phyloP scores from a whole-genome alignment of 495 filamentous ascomycete genomes.

The Lasiosphaeria hispida region DNA sequence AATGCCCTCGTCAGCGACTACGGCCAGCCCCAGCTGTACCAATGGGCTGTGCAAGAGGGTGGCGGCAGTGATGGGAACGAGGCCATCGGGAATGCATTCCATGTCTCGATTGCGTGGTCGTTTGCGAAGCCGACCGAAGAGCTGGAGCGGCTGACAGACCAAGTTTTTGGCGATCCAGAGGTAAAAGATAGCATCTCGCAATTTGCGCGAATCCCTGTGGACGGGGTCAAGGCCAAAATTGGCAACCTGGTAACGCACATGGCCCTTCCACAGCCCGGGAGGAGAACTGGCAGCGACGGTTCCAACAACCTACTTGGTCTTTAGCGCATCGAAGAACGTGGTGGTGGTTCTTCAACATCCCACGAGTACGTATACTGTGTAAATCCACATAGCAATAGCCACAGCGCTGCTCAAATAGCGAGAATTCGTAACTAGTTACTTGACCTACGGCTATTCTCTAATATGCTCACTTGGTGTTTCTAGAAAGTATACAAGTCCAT shows the following conservation, averaged over 20 bases:
- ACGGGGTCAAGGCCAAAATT: constrained; percentile 69
- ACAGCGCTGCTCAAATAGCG: no score
- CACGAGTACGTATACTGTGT: no score
- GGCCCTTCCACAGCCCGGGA: constrained; percentile 35
- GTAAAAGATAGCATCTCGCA: constrained; percentile 17
- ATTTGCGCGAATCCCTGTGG: constrained; percentile 40
- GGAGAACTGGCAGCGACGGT: constrained; percentile 8
- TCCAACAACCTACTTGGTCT: constrained; percentile 20
- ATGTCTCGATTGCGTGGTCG: constrained; percentile 80
- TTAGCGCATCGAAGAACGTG: no score
- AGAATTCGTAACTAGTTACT: no score
- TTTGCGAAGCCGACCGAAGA: constrained; percentile 48
- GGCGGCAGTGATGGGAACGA: not conserved
- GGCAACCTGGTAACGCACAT: constrained; percentile 68
- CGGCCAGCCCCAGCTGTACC: constrained; percentile 73
- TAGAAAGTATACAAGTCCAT: no score
- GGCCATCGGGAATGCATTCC: constrained; percentile 53
- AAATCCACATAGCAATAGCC: no score
- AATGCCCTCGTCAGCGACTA: constrained; percentile 60
- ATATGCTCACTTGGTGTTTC: no score
- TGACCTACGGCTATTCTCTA: no score
- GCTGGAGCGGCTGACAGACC: constrained; percentile 31
- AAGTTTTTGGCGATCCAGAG: constrained; percentile 21
- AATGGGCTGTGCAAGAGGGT: constrained; percentile 32
- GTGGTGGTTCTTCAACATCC: no score